Percentiles rank a stretch among this genome's conserved stretches.
Evolutionary conservation across 768 basidiomycete species (phyloP).

Genomic region (Termitomyces bulborhizus): DNA sequence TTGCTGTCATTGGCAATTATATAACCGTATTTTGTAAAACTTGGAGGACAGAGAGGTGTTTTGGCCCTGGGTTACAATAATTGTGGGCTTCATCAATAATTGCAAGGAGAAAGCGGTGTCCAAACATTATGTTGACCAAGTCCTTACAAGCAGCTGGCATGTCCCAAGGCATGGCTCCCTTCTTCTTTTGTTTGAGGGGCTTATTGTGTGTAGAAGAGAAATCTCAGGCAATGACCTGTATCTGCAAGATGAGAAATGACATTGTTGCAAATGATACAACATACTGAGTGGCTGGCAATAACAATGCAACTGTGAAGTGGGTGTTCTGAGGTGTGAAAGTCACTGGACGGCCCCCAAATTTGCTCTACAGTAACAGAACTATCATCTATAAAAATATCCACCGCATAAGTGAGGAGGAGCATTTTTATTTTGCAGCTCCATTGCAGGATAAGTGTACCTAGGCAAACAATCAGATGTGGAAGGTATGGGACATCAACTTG

Average conservation of each 20-base stretch:
- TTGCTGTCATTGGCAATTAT: conserved; percentile 16
- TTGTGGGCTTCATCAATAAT: conserved; percentile 20
- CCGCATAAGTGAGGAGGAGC: conserved; percentile 6
- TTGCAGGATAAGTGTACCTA: conserved; percentile 15
- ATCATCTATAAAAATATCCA: conserved; percentile 22
- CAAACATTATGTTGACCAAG: conserved; percentile 11
- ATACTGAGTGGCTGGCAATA: conserved; percentile 20
- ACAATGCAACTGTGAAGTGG: conserved; percentile 11
- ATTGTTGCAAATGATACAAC: neutral
- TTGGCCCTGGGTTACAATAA: conserved; percentile 12
- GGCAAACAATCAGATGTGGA: conserved; percentile 18
- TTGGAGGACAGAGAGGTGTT: conserved; percentile 10
- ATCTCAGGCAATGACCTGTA: conserved; percentile 11
- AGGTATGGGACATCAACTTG: neutral
- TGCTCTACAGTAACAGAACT: neutral
- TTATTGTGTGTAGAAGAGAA: conserved; percentile 5
- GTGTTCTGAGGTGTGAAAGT: conserved; percentile 13
- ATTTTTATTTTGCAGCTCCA: conserved; percentile 16
- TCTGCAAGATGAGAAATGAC: neutral
- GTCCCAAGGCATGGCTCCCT: conserved; percentile 12
- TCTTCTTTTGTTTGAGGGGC: neutral
- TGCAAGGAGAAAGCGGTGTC: conserved; percentile 11
- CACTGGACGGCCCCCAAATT: conserved; percentile 17
- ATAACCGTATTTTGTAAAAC: conserved; percentile 9
- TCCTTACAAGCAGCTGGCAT: conserved; percentile 1